Base-by-base conservation (phyloP, 257 asterid genomes). In the Sherardia arvensis region DNA sequence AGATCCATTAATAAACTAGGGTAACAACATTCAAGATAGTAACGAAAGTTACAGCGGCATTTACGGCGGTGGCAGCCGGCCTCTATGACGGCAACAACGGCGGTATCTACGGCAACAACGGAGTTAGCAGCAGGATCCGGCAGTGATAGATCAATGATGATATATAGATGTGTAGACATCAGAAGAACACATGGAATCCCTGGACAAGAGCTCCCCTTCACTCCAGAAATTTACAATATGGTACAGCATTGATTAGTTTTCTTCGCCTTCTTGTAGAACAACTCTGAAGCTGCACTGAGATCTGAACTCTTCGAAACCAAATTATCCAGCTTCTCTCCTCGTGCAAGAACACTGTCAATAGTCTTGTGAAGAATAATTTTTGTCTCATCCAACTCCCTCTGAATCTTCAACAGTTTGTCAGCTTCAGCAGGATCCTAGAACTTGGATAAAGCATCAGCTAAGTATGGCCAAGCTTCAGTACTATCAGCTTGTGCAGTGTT, bases 331-430 rank as follows among this genome's bases (percentile, higher is more conserved):
- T 84, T 91, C 79, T 79, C 94, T 9, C 98, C 98, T 51, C 96
- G 83, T 73, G 53, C 98, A 26, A 88, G 83, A 69, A 91, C 95
- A 69, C 96, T 88, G 73, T 88, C 95, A 61, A 91, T 91, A 20
- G 96, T 91, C 83, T 91, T 84, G 79, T 84, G 98, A 58, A 91
- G 96, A 71, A 91, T 91, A 73, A 91, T 88, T 84, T 91, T 88
- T 12, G 96, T 91, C 77, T 91, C 96, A 75, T 88, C 95, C 83
- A 91, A 76, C 74, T 88, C 96, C 79, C 94, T 74, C 77, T 91
- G 96, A 77, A 91, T 91, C 73, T 71, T 84, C 76, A 91, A 75
- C 72, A 88, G 85, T 80, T 91, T 91, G 86, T 88, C 96, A 62
- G 96, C 98, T 79, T 91, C 96, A 18, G 96, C 91, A 64, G 95